phyloP scores from a whole-genome alignment of 768 basidiomycete species.

The Tricholoma matsutake region DNA sequence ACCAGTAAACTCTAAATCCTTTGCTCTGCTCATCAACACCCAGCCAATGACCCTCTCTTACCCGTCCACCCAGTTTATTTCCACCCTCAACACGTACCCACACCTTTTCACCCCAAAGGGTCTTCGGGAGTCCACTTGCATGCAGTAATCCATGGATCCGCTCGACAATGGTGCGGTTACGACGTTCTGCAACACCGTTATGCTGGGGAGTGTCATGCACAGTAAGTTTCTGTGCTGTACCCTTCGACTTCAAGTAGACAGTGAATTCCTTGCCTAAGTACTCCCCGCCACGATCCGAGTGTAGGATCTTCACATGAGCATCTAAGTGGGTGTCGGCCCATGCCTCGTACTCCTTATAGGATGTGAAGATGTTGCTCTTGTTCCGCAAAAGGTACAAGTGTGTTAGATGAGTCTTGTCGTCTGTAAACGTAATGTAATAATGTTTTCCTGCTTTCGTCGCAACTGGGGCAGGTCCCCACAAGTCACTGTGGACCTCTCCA shows the following conservation, averaged over 20 bases:
- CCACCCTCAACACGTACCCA: conserved; percentile 28
- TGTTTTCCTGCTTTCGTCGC: no score
- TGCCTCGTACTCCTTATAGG: no score
- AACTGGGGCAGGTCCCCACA: no score
- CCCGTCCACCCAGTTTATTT: conserved; percentile 22
- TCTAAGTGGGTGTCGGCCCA: no score
- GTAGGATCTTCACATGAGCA: neutral
- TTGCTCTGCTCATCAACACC: conserved; percentile 2
- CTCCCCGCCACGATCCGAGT: neutral
- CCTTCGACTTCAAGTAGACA: no score
- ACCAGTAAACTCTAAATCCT: neutral
- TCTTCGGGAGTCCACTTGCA: conserved; percentile 29
- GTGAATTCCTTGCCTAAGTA: neutral
- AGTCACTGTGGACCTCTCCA: no score
- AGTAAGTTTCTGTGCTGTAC: no score
- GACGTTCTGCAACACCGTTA: conserved; percentile 43
- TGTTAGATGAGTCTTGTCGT: no score
- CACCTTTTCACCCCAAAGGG: conserved; percentile 33
- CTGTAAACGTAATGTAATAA: no score
- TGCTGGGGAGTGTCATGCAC: no score
- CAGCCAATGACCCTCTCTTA: conserved; percentile 11
- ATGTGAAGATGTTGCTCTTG: no score
- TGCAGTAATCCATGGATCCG: conserved; percentile 33
- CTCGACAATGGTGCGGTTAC: conserved; percentile 36
- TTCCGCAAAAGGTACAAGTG: no score